Conservation (phyloP, 1,139 yeast species). For the Saccharomyces pastorianus region DNA sequence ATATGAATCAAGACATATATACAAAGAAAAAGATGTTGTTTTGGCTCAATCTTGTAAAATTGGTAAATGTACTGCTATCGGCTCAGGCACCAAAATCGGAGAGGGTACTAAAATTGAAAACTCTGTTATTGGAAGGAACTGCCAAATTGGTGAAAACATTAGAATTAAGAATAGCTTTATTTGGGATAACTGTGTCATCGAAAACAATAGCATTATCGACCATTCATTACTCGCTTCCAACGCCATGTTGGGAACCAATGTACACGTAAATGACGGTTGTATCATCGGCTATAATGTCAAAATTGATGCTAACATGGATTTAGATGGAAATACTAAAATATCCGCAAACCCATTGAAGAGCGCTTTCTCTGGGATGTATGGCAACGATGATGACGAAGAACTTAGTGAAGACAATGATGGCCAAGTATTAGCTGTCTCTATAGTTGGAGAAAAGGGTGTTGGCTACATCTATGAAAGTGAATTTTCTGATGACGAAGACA, state of each 20-base stretch:
- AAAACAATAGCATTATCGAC: conserved; percentile 50
- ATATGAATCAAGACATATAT: conserved; percentile 77
- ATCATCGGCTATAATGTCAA: conserved; percentile 68
- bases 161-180: conserved; percentile 64
- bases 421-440: conserved; percentile 30
- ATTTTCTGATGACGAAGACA: conserved; percentile 38
- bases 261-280: conserved; percentile 54
- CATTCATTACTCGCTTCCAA: conserved; percentile 64
- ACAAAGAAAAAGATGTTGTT: conserved; percentile 74
- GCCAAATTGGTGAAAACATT: conserved; percentile 75
- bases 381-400: conserved; percentile 24
- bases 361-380: conserved; percentile 12
- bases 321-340: conserved; percentile 47
- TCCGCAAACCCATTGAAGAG: conserved; percentile 38
- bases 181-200: conserved; percentile 76
- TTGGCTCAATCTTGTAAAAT: conserved; percentile 88
- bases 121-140: conserved; percentile 78
- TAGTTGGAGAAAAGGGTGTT: conserved; percentile 53
- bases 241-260: conserved; percentile 47
- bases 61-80: conserved; percentile 70
- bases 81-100: conserved; percentile 60
- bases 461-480: conserved; percentile 54
- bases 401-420: conserved; percentile 22
- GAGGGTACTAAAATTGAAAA: conserved; percentile 46
- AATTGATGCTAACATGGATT: conserved; percentile 44